Base-by-base conservation (phyloP, 495 filamentous ascomycete species). In the Xylaria grammica region DNA sequence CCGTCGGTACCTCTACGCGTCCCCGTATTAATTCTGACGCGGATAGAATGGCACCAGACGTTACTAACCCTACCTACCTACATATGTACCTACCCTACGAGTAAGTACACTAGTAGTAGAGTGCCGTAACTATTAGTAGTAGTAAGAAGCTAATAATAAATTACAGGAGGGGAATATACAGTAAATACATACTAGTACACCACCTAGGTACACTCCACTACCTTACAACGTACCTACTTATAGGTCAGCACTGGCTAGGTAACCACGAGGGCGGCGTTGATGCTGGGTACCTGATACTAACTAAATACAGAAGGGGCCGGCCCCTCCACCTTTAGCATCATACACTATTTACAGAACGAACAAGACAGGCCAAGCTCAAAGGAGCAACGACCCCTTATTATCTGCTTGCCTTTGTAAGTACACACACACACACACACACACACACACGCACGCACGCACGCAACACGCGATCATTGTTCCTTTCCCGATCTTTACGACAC, bases 341-440 rank as follows among this genome's bases (percentile, higher is more conserved):
- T 17, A 11, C 30, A 19, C n/a, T 36, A n/a, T n/a, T n/a, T n/a
- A n/a, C 32, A 32, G 36, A 44, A n/a, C 24, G 45, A 49, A n/a
- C 26, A 51, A 26, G n/a, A 36, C n/a, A 45, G 29, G 29, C 55
- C 63, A 60, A 20, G 27, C 55, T 65, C 46, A 58, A 60, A 65
- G 45, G 46, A 55, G 63, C 63, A 65, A 46, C 45, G 56, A 54
- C 63, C 63, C 63, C 63, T 65, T 59, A 65, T 60, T 63, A 29
- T 49, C 49, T 57, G 29, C 29, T 48, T 17, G 44, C 44, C 6
- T 19, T 22, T 50, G 46, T 50, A 2, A 22, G 40, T 17, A 42
- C 8, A 17, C 3, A 17, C 40, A 42, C 40, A 42, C 40, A 42
- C 5, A 38, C 6, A 13, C 13, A 38, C 34, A 13, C 34, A 13